Conservation (phyloP, 257 asterid species). For the Cynanchum wilfordii region DNA sequence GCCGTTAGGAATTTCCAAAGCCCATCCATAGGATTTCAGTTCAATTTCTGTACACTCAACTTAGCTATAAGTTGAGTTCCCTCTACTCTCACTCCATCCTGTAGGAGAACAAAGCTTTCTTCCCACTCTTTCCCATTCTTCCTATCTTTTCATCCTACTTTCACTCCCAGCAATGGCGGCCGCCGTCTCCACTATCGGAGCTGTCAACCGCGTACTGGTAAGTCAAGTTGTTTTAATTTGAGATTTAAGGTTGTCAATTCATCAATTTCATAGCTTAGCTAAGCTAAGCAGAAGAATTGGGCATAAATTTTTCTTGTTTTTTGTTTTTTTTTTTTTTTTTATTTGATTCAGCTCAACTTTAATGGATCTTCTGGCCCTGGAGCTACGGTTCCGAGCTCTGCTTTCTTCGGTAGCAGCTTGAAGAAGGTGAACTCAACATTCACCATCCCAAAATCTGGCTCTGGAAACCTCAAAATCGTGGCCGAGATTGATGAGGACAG, state of each 20-base stretch:
- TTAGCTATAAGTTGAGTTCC: constrained; percentile 10
- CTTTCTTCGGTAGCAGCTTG: constrained; percentile 48
- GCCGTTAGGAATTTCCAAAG: constrained; percentile 31
- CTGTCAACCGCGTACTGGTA: constrained; percentile 69
- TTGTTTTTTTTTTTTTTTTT: neutral
- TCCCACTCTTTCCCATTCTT: neutral
- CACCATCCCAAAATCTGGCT: constrained; percentile 24
- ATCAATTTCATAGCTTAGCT: no score
- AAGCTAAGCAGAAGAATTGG: neutral
- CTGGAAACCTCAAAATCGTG: constrained; percentile 39
- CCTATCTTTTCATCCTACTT: neutral
- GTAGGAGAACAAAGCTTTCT: neutral
- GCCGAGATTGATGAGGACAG: constrained; percentile 36
- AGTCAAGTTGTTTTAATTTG: neutral
- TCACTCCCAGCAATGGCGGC: constrained; percentile 43
- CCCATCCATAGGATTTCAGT: constrained; percentile 27
- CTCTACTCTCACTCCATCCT: neutral
- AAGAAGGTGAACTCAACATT: constrained; percentile 36
- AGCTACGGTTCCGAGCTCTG: constrained; percentile 36
- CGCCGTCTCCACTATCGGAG: constrained; percentile 70
- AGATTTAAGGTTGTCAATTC: neutral
- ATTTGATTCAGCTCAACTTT: constrained; percentile 47
- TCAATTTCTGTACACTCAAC: constrained; percentile 30
- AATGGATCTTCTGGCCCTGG: constrained; percentile 37
- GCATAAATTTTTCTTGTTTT: no score